These are phyloP conservation scores for Apiospora kogelbergensis DNA, from an alignment of 2,329 filamentous ascomycete species.

Conservation along the genomic window DNA sequence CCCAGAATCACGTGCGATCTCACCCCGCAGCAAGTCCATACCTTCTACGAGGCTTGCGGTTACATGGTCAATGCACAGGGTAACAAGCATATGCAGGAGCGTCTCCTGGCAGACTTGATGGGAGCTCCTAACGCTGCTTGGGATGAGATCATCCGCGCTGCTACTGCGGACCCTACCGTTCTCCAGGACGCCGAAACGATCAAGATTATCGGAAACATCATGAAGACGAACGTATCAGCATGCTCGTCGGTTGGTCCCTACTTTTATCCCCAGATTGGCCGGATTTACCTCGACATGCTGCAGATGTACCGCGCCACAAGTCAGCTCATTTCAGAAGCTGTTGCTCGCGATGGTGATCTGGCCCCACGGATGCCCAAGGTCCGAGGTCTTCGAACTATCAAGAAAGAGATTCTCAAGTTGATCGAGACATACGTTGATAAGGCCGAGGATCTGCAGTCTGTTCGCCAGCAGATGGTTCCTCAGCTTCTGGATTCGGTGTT, in stretches of 20 bases:
- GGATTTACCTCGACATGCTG: slow-evolving; percentile 97
- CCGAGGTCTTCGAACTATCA: slow-evolving; percentile 92
- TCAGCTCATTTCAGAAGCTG: slow-evolving; percentile 89
- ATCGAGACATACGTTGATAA: slow-evolving; percentile 98
- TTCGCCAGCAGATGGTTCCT: slow-evolving; percentile 93
- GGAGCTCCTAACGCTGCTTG: slow-evolving; percentile 88
- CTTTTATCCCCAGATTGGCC: slow-evolving; percentile 96
- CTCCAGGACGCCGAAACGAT: slow-evolving; percentile 93
- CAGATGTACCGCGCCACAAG: slow-evolving; percentile 99
- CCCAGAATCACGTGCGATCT: slow-evolving; percentile 94
- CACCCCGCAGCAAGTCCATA: slow-evolving; percentile 95
- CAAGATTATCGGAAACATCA: slow-evolving; percentile 98
- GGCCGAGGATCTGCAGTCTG: slow-evolving; percentile 91
- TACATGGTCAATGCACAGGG: slow-evolving; percentile 99
- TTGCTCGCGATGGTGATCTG: slow-evolving; percentile 82
- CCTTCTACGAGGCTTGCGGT: slow-evolving; percentile 97
- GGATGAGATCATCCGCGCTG: slow-evolving; percentile 90
- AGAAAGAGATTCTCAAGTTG: slow-evolving; percentile 98
- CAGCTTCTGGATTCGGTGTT: slow-evolving; percentile 91
- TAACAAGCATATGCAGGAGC: slow-evolving; percentile 90
- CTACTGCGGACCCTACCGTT: slow-evolving; percentile 80
- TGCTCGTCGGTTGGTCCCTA: slow-evolving; percentile 95
- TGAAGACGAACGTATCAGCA: slow-evolving; percentile 99
- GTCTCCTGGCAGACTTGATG: slow-evolving; percentile 90
- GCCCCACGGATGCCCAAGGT: slow-evolving; percentile 98